A percentile compares a stretch with the other conserved stretches of the same genome.
Evolutionary conservation across 352 stramenopile species (phyloP).

Genomic region (Globisporangium paroecandrum): DNA sequence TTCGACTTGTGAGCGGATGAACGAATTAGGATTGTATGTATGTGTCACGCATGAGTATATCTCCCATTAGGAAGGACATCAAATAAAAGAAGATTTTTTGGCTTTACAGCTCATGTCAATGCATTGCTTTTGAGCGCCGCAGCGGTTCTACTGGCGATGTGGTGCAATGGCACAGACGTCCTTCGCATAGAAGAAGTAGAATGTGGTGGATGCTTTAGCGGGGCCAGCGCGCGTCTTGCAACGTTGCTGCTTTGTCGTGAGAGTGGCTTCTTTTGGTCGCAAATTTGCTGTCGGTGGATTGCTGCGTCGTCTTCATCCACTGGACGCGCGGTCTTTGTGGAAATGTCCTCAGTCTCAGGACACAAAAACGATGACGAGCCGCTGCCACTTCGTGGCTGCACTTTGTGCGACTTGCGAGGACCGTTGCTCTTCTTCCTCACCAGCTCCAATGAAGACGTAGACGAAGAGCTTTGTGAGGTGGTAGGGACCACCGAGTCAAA

Average conservation of each 20-base stretch:
- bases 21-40: conserved; percentile 11
- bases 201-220: conserved; percentile 1
- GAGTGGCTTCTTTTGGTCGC: background rate
- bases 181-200: background rate
- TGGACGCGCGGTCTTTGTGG: background rate
- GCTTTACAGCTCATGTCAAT: too few relatives aligned
- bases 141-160: background rate
- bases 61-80: conserved; percentile 8
- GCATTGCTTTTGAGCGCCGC: conserved; percentile 5
- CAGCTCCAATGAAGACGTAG: background rate
- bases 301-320: background rate
- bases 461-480: background rate
- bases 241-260: background rate
- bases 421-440: background rate
- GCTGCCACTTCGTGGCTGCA: background rate
- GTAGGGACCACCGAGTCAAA: background rate
- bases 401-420: background rate
- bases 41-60: conserved; percentile 6
- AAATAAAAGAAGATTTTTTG: conserved; percentile 5
- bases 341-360: background rate
- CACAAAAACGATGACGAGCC: background rate
- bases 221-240: background rate
- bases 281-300: background rate
- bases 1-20: conserved; percentile 7
- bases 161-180: background rate